Percentiles rank a stretch among this genome's conserved stretches.
phyloP scores from a whole-genome alignment of 306 rosid species.

The Acacia confusa region DNA sequence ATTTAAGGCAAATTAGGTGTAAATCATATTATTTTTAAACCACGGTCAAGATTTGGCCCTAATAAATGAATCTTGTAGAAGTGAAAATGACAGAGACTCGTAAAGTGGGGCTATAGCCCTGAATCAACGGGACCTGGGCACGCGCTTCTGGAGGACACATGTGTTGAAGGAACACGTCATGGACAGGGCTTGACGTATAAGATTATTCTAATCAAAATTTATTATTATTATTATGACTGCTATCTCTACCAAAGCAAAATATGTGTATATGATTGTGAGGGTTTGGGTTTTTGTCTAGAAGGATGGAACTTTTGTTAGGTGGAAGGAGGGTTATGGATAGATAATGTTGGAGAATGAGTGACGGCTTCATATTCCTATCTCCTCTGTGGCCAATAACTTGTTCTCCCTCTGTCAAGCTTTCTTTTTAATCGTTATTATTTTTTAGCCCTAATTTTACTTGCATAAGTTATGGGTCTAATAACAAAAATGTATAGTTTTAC shows the following conservation, averaged over 20 bases:
- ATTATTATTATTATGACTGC: constrained; percentile 1
- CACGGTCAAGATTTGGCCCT: constrained; percentile 13
- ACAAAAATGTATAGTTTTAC: background rate
- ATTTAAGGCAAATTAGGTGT: background rate
- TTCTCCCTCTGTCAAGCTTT: constrained; percentile 1
- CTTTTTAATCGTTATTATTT: background rate
- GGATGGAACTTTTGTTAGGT: constrained; percentile 72
- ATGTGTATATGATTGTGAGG: constrained; percentile 46
- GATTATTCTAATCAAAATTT: constrained; percentile 40
- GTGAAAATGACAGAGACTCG: constrained; percentile 26
- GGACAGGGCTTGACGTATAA: constrained; percentile 55
- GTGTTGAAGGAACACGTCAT: constrained; percentile 62
- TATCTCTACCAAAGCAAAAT: constrained; percentile 32
- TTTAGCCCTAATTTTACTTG: constrained; percentile 38
- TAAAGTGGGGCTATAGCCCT: constrained; percentile 30
- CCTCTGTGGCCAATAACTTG: constrained; percentile 57
- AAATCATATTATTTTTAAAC: background rate
- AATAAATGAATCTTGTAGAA: background rate
- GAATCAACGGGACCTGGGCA: constrained; percentile 54
- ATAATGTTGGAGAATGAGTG: constrained; percentile 94
- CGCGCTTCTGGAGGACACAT: constrained; percentile 39
- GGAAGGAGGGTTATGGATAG: constrained; percentile 16
- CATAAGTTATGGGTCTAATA: constrained; percentile 42
- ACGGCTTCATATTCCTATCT: constrained; percentile 87
- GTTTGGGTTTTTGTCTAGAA: constrained; percentile 60